These are phyloP conservation scores for Sclerotinia borealis DNA, from an alignment of 2,329 filamentous ascomycete species.

Conservation along the genomic window DNA sequence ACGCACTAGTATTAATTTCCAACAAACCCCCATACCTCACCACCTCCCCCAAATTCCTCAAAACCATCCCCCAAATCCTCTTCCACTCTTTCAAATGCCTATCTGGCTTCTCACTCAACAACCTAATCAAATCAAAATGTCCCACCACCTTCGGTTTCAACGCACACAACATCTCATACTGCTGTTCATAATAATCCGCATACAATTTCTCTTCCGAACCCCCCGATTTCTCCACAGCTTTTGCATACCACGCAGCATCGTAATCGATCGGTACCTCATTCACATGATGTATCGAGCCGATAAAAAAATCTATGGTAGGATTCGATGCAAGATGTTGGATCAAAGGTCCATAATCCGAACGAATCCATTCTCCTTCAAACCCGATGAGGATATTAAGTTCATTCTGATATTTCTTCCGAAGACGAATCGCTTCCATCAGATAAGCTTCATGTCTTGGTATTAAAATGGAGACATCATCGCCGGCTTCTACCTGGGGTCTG, in stretches of 20 bases:
- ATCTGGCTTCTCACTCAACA: constrained; percentile 67
- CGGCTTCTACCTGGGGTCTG: constrained; percentile 41
- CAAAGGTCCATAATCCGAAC: constrained; percentile 52
- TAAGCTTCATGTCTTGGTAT: constrained; percentile 61
- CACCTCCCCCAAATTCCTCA: constrained; percentile 68
- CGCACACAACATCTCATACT: constrained; percentile 70
- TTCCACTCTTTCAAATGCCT: constrained; percentile 50
- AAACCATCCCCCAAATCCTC: constrained; percentile 67
- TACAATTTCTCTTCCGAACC: constrained; percentile 69
- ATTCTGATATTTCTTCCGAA: constrained; percentile 62
- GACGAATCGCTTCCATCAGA: constrained; percentile 65
- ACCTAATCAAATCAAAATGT: constrained; percentile 86
- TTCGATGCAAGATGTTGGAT: constrained; percentile 53
- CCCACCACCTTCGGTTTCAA: constrained; percentile 75
- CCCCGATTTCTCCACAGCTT: constrained; percentile 33
- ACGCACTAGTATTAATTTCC: constrained; percentile 80
- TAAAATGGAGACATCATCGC: constrained; percentile 40
- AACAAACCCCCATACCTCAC: constrained; percentile 71
- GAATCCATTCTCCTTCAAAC: constrained; percentile 92
- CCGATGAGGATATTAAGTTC: constrained; percentile 78
- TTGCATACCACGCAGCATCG: constrained; percentile 59
- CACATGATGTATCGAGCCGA: constrained; percentile 90
- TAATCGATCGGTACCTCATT: constrained; percentile 86
- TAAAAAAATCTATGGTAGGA: constrained; percentile 75
- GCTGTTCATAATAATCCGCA: constrained; percentile 81